Percentiles rank a stretch among this genome's conserved stretches.
These are phyloP conservation scores for Agarophyton chilense DNA, from an alignment of 23 red algal species.

Conservation along the genomic window DNA sequence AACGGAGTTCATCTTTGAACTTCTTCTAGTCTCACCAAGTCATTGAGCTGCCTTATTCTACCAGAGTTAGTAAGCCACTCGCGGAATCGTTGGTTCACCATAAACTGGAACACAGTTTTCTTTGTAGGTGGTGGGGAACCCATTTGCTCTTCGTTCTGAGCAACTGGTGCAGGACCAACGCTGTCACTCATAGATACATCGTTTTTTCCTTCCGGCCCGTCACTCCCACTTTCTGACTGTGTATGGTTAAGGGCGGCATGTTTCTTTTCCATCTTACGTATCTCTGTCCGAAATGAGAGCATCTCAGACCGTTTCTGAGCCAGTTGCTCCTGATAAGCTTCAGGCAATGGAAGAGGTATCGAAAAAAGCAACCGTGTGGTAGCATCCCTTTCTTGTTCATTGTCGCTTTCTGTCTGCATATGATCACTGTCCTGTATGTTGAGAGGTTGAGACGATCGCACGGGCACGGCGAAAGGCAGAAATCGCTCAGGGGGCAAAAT, in stretches of 20 bases:
- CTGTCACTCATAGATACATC: slow-evolving; percentile 49
- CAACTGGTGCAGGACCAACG: background rate
- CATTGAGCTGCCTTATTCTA: slow-evolving; percentile 88
- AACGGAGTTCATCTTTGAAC: slow-evolving; percentile 17
- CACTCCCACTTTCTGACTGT: background rate
- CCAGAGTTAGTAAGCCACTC: slow-evolving; percentile 85
- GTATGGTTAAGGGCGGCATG: slow-evolving; percentile 4
- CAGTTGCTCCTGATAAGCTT: slow-evolving; percentile 38
- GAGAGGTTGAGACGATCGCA: slow-evolving; percentile 24
- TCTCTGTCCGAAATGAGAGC: slow-evolving; percentile 33
- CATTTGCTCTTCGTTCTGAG: slow-evolving; percentile 7
- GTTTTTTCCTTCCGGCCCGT: slow-evolving; percentile 2
- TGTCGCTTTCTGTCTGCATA: slow-evolving; percentile 29
- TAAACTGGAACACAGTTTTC: slow-evolving; percentile 64
- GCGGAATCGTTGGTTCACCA: slow-evolving; percentile 86
- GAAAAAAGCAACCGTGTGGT: slow-evolving; percentile 37
- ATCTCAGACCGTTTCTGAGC: slow-evolving; percentile 30
- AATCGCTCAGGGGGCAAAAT: slow-evolving; percentile 63
- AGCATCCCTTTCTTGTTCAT: slow-evolving; percentile 38
- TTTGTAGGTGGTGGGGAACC: background rate
- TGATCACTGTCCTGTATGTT: slow-evolving; percentile 3
- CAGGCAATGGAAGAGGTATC: slow-evolving; percentile 44
- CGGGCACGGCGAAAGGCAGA: slow-evolving; percentile 81
- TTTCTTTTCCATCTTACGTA: slow-evolving; percentile 58
- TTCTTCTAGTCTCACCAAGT: slow-evolving; percentile 71